A percentile compares a stretch with the other conserved stretches of the same genome.
Evolutionary conservation across 164 flowering plant species (phyloP).

Genomic region (Aristolochia californica): DNA sequence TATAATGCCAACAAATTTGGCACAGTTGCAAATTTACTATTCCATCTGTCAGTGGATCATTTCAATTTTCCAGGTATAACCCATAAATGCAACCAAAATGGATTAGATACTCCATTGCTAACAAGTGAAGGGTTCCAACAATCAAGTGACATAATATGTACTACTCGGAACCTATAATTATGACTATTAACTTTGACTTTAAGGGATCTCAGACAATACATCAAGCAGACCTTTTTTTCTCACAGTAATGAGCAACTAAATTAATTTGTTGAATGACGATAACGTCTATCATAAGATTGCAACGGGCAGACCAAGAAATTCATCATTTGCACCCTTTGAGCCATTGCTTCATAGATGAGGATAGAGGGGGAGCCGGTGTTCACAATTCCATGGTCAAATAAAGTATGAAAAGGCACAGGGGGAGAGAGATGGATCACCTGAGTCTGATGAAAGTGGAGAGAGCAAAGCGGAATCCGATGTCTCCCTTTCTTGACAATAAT

Average conservation of each 20-base stretch:
- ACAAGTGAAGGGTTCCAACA: too few relatives aligned
- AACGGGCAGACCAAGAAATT: not conserved
- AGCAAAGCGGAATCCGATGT: not conserved
- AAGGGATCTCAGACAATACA: not conserved
- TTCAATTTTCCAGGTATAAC: not conserved
- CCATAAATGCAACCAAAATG: too few relatives aligned
- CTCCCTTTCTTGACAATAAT: conserved; percentile 4
- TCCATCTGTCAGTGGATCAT: not conserved
- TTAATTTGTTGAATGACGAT: not conserved
- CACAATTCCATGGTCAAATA: too few relatives aligned
- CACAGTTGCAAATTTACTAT: not conserved
- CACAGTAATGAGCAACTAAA: not conserved
- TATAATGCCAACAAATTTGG: not conserved
- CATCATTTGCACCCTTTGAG: not conserved
- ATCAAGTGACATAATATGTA: not conserved
- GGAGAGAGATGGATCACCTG: too few relatives aligned
- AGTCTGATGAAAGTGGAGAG: conserved; percentile 9
- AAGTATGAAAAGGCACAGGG: too few relatives aligned
- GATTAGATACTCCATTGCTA: too few relatives aligned
- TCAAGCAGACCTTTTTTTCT: too few relatives aligned
- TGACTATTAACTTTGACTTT: not conserved
- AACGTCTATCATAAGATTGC: not conserved
- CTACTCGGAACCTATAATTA: not conserved
- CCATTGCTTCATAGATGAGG: not conserved
- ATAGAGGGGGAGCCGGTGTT: too few relatives aligned